Conservation (phyloP, 2,329 filamentous ascomycete species). For the Colletotrichum sp. region DNA sequence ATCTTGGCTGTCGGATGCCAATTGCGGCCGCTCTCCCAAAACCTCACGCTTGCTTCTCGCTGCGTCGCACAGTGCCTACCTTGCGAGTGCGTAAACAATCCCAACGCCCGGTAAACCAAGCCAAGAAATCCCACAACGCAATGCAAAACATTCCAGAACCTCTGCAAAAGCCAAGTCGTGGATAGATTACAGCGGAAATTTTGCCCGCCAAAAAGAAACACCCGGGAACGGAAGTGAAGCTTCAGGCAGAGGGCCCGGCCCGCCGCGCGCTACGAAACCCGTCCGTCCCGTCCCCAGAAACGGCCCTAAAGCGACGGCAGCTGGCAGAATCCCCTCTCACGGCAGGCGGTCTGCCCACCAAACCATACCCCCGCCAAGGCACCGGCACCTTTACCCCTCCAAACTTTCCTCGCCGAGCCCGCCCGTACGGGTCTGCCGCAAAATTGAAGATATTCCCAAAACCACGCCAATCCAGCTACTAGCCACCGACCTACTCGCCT, state of each 20-base stretch:
- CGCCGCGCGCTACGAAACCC: background rate
- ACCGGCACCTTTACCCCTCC: background rate
- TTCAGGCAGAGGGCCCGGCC: background rate
- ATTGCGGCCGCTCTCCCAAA: background rate
- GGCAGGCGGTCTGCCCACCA: background rate
- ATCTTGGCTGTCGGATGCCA: background rate
- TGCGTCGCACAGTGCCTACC: no score
- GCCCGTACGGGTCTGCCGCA: background rate
- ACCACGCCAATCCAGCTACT: background rate
- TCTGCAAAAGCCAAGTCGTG: background rate
- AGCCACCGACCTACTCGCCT: background rate
- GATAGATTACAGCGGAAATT: background rate
- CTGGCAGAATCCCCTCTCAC: background rate
- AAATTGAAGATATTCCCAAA: conserved; percentile 20
- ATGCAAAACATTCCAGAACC: background rate
- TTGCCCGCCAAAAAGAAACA: background rate
- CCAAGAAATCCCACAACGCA: background rate
- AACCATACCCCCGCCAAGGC: background rate
- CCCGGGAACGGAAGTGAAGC: background rate
- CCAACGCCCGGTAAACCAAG: background rate
- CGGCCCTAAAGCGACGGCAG: background rate
- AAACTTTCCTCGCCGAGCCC: background rate
- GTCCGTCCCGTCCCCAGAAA: background rate
- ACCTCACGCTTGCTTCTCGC: background rate
- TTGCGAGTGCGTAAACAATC: background rate